Conservation (phyloP, 1,284 basidiomycete species). For the Rhizopogon hawkerae region DNA sequence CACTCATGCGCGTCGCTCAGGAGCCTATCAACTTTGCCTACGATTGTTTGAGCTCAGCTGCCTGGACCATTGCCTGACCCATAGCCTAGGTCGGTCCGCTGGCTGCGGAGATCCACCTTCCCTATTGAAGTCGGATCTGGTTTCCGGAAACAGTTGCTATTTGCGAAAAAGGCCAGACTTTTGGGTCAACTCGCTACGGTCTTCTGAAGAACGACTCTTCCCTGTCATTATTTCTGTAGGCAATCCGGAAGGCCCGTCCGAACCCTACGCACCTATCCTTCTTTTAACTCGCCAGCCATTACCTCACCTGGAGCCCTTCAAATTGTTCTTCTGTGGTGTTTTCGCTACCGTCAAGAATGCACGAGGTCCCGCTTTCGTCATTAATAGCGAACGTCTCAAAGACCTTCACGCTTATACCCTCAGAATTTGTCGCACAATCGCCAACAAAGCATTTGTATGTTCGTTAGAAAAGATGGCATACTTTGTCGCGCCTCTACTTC, state of each 20-base stretch:
- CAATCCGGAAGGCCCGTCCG: conserved; percentile 18
- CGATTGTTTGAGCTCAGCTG: conserved; percentile 41
- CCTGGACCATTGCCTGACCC: conserved; percentile 48
- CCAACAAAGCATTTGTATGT: conserved; percentile 59
- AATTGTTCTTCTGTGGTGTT: conserved; percentile 48
- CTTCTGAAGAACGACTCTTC: conserved; percentile 34
- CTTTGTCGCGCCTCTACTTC: conserved; percentile 53
- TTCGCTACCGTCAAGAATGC: conserved; percentile 36
- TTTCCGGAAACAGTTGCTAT: conserved; percentile 44
- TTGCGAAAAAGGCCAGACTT: conserved; percentile 50
- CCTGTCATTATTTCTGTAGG: conserved; percentile 43
- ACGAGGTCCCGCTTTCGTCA: conserved; percentile 39
- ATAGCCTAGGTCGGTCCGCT: conserved; percentile 15
- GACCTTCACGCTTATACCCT: conserved; percentile 53
- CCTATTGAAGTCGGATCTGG: conserved; percentile 17
- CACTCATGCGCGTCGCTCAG: conserved; percentile 47
- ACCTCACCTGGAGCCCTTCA: conserved; percentile 45
- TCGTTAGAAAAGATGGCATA: conserved; percentile 46
- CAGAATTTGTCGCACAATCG: conserved; percentile 49
- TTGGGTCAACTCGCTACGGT: conserved; percentile 42
- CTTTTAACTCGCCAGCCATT: conserved; percentile 60
- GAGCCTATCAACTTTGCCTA: conserved; percentile 48
- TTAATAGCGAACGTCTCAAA: conserved; percentile 40
- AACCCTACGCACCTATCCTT: conserved; percentile 46
- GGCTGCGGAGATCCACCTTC: conserved; percentile 1